phyloP scores from a whole-genome alignment of 371 early-diverging fungal species.

The Chytridiales sp. region DNA sequence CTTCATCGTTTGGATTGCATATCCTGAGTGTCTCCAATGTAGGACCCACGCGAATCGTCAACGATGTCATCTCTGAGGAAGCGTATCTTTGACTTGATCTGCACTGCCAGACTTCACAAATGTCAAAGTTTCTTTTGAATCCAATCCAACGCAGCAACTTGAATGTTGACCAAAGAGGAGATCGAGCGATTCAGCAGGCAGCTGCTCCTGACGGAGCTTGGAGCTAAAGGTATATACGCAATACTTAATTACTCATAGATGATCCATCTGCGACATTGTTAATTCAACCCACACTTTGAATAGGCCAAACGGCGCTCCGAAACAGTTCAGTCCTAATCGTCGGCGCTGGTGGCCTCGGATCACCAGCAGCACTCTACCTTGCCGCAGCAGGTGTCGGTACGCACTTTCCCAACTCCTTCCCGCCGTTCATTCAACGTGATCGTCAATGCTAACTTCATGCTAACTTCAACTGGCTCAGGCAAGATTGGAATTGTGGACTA shows the following conservation, averaged over 20 bases:
- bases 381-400: constrained; percentile 88
- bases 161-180: constrained; percentile 45
- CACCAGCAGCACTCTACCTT: constrained; percentile 88
- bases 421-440: background rate
- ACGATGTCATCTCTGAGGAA: constrained; percentile 12
- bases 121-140: no score
- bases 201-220: constrained; percentile 84
- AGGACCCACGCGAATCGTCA: constrained; percentile 12
- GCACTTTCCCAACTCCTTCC: background rate
- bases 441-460: background rate
- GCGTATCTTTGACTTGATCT: no score
- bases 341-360: constrained; percentile 97
- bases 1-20: constrained; percentile 25
- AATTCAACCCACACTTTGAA: background rate
- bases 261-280: background rate
- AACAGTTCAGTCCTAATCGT: constrained; percentile 84
- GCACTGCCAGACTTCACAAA: no score
- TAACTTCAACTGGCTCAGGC: no score
- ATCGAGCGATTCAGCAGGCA: constrained; percentile 92
- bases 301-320: constrained; percentile 80
- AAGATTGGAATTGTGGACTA: constrained; percentile 94
- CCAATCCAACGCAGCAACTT: no score
- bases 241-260: background rate
- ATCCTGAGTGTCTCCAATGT: background rate
- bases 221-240: constrained; percentile 61